Conservation (phyloP, 129 eudicot genomes). For the Arctium lappa region DNA sequence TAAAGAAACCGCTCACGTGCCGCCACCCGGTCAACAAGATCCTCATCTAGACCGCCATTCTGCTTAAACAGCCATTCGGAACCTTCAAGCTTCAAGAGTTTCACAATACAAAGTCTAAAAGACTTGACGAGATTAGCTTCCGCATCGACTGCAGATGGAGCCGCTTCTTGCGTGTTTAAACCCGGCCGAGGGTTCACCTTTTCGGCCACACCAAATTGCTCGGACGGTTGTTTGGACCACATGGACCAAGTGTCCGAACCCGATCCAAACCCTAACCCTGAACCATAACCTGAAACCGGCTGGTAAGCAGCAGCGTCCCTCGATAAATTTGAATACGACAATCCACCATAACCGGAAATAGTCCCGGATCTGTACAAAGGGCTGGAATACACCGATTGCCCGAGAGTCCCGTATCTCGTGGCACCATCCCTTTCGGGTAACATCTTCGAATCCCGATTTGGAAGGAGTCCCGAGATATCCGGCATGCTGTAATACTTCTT, state of each 20-base stretch:
- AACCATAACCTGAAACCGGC: conserved; percentile 28
- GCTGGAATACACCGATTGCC: conserved; percentile 39
- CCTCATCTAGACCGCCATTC: conserved; percentile 90
- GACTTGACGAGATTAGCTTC: conserved; percentile 77
- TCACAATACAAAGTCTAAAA: conserved; percentile 56
- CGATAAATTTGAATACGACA: conserved; percentile 32
- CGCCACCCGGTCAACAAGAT: conserved; percentile 86
- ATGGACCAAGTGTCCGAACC: conserved; percentile 55
- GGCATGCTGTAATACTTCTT: conserved; percentile 94
- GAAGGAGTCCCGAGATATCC: conserved; percentile 72
- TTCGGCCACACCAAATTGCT: conserved; percentile 79
- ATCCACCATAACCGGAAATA: conserved; percentile 29
- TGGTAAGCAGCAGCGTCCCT: conserved; percentile 57
- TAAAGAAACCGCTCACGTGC: conserved; percentile 67
- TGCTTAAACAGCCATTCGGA: conserved; percentile 85
- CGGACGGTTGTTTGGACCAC: conserved; percentile 87
- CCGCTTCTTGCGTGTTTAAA: conserved; percentile 38
- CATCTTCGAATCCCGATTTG: conserved; percentile 39
- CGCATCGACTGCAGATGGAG: conserved; percentile 41
- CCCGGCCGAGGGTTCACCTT: conserved; percentile 18
- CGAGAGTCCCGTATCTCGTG: conserved; percentile 33
- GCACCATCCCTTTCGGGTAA: conserved; percentile 21
- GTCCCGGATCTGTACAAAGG: conserved; percentile 45
- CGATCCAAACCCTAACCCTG: conserved; percentile 27
- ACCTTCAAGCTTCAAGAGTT: conserved; percentile 85